Evolutionary conservation across 2,329 filamentous ascomycete species (phyloP).

Genomic region (Paecilomyces niveus): DNA sequence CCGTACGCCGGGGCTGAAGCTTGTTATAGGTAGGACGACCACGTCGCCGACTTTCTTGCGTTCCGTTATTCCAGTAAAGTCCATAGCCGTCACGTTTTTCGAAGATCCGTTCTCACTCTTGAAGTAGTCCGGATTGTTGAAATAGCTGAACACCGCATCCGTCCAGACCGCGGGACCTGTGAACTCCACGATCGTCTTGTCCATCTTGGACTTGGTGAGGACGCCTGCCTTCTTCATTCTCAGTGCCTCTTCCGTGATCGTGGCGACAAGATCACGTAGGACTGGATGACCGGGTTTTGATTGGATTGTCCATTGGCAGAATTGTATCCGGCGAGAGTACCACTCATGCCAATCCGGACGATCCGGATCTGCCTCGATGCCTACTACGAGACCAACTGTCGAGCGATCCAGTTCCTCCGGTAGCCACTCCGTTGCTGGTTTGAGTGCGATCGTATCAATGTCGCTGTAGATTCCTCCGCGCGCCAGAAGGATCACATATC

Average conservation of each 20-base stretch:
- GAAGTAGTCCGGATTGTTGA: conserved; percentile 87
- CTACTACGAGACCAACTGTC: conserved; percentile 77
- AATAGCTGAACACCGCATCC: conserved; percentile 82
- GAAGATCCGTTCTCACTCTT: conserved; percentile 60
- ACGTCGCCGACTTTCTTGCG: conserved; percentile 90
- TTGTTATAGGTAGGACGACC: conserved; percentile 88
- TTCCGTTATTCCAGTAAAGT: conserved; percentile 80
- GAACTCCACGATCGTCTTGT: conserved; percentile 81
- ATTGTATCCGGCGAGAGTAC: conserved; percentile 95
- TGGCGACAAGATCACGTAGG: conserved; percentile 76
- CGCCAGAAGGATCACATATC: conserved; percentile 68
- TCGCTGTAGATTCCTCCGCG: conserved; percentile 80
- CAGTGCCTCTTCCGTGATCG: conserved; percentile 77
- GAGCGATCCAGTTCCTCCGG: conserved; percentile 68
- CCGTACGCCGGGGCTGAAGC: conserved; percentile 88
- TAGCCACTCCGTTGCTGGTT: conserved; percentile 81
- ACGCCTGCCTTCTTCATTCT: conserved; percentile 61
- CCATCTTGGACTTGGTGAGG: conserved; percentile 53
- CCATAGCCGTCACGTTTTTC: conserved; percentile 71
- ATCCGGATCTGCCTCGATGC: conserved; percentile 94
- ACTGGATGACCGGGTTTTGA: conserved; percentile 90
- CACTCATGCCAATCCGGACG: conserved; percentile 86
- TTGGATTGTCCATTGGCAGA: conserved; percentile 99
- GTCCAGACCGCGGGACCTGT: conserved; percentile 95
- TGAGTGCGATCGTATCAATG: conserved; percentile 84